A percentile compares a stretch with the other conserved stretches of the same genome.
phyloP scores from a whole-genome alignment of 2,329 filamentous ascomycete genomes.

The Ceratocystis variospora region DNA sequence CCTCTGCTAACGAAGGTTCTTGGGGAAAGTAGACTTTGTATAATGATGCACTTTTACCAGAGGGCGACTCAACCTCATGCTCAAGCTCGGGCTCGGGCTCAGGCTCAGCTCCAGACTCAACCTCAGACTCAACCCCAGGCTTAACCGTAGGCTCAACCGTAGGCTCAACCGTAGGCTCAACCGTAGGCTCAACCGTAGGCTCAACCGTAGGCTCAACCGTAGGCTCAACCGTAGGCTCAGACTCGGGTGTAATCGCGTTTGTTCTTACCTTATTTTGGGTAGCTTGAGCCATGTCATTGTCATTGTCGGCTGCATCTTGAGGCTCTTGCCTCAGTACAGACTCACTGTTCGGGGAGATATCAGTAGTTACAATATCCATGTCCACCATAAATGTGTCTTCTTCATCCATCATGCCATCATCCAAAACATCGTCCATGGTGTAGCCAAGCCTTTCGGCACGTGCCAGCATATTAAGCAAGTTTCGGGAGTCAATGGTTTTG shows the following conservation, averaged over 20 bases:
- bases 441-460: constrained; percentile 45
- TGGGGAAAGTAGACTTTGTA: not conserved
- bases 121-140: no score
- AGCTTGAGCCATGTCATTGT: not conserved
- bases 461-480: constrained; percentile 43
- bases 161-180: no score
- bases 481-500: constrained; percentile 39
- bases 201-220: no score
- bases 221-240: no score
- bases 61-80: not conserved
- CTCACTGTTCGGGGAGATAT: not conserved
- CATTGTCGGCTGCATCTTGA: not conserved
- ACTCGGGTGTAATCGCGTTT: not conserved
- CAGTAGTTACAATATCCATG: constrained; percentile 13
- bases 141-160: no score
- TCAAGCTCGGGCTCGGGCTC: no score
- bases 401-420: constrained; percentile 30
- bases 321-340: not conserved
- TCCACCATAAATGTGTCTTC: constrained; percentile 29
- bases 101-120: no score
- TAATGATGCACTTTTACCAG: not conserved
- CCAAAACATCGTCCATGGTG: constrained; percentile 15
- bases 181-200: no score
- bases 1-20: not conserved
- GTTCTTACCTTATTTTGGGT: not conserved